A percentile compares a stretch with the other conserved stretches of the same genome.
Evolutionary conservation across 2,329 filamentous ascomycete species (phyloP).

Genomic region (Paecilomyces fulvus): DNA sequence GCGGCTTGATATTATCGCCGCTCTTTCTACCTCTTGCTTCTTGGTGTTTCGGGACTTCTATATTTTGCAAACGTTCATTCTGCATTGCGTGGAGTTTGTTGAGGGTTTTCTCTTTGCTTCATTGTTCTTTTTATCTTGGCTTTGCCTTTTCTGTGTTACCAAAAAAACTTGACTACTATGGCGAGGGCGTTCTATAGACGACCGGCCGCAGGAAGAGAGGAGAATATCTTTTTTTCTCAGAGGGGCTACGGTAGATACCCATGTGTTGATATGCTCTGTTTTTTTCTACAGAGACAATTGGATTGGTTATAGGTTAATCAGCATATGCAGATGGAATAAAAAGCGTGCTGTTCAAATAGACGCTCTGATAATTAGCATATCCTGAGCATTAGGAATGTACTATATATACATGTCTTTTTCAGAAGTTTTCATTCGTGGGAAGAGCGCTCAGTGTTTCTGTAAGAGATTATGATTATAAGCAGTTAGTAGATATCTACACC

Average conservation of each 20-base stretch:
- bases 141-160: conserved; percentile 3
- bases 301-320: not conserved
- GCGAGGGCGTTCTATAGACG: not conserved
- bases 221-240: conserved; percentile 6
- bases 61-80: conserved; percentile 7
- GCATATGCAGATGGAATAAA: not conserved
- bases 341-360: not conserved
- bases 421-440: too few relatives aligned
- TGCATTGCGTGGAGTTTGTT: conserved; percentile 20
- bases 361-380: not conserved
- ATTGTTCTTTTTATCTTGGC: conserved; percentile 7
- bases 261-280: conserved; percentile 13
- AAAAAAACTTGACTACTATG: not conserved
- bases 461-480: not conserved
- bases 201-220: conserved; percentile 3
- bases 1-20: conserved; percentile 20
- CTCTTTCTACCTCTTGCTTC: conserved; percentile 4
- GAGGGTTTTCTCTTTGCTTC: conserved; percentile 6
- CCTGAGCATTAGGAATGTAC: too few relatives aligned
- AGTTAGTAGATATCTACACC: not conserved
- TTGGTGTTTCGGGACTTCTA: conserved; percentile 8
- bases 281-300: not conserved
- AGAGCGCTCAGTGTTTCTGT: too few relatives aligned
- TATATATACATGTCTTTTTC: too few relatives aligned
- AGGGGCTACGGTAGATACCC: conserved; percentile 22